Conservation (phyloP, 192 early-diverging fungal genomes). For the Backusella parvicylindrica region DNA sequence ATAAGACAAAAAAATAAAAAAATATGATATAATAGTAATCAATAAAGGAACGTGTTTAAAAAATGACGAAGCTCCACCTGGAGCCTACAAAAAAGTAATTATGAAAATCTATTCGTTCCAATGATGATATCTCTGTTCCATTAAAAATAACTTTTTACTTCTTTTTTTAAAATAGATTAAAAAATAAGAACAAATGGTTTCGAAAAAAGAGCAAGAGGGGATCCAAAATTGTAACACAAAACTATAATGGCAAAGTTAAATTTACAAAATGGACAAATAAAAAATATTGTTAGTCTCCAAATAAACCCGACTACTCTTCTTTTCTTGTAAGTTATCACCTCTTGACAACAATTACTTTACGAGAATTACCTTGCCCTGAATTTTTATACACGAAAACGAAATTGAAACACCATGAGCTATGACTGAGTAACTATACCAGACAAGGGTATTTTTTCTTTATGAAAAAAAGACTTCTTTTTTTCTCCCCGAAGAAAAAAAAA, state of each 20-base stretch:
- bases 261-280: not conserved
- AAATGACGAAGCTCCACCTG: not conserved
- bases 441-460: not conserved
- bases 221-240: not conserved
- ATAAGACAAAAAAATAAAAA: not conserved
- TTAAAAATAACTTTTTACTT: not conserved
- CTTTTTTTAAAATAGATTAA: not conserved
- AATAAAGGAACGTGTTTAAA: not conserved
- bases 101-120: not conserved
- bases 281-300: not conserved
- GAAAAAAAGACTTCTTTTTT: not conserved
- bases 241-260: not conserved
- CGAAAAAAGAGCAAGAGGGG: not conserved
- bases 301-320: not conserved
- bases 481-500: too few species aligned
- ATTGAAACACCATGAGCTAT: not conserved
- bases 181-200: not conserved
- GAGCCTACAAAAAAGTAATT: not conserved
- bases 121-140: not conserved
- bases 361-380: not conserved
- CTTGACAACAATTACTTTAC: not conserved
- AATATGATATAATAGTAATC: not conserved
- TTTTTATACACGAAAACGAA: not conserved
- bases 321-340: not conserved
- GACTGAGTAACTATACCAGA: not conserved